Conservation (phyloP, 1,284 basidiomycete genomes). For the Lignosus rhinocerotis region DNA sequence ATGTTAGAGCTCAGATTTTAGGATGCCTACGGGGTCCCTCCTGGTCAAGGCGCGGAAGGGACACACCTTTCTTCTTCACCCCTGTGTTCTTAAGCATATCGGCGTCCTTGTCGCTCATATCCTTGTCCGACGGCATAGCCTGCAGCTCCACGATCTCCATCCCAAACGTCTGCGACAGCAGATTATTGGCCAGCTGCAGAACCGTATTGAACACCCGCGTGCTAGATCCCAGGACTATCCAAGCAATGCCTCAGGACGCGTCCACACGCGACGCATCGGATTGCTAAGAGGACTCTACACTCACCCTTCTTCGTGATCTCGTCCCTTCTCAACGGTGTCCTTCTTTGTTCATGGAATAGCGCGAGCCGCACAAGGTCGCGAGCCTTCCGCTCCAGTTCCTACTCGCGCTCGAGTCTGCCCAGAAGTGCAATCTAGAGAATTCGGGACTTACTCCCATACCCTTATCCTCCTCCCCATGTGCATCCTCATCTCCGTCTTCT, state of each 20-base stretch:
- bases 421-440: not conserved
- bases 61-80: constrained; percentile 53
- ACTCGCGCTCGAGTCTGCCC: not conserved
- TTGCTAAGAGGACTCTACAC: not conserved
- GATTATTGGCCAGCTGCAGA: constrained; percentile 57
- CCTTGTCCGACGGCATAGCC: constrained; percentile 51
- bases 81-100: constrained; percentile 50
- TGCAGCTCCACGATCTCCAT: constrained; percentile 78
- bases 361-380: constrained; percentile 71
- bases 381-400: constrained; percentile 63
- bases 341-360: constrained; percentile 67
- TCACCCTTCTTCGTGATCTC: constrained; percentile 79
- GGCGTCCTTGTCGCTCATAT: constrained; percentile 40
- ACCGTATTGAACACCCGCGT: constrained; percentile 59
- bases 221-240: constrained; percentile 60
- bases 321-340: constrained; percentile 62
- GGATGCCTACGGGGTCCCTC: not conserved
- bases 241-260: not conserved
- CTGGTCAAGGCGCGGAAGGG: not conserved
- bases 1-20: not conserved
- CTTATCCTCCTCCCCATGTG: constrained; percentile 8
- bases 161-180: constrained; percentile 61
- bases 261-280: not conserved
- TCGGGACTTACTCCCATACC: constrained; percentile 2
- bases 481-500: not conserved